A percentile compares a stretch with the other conserved stretches of the same genome.
These are phyloP conservation scores for Russula foetens DNA, from an alignment of 768 basidiomycete species.

Conservation along the genomic window DNA sequence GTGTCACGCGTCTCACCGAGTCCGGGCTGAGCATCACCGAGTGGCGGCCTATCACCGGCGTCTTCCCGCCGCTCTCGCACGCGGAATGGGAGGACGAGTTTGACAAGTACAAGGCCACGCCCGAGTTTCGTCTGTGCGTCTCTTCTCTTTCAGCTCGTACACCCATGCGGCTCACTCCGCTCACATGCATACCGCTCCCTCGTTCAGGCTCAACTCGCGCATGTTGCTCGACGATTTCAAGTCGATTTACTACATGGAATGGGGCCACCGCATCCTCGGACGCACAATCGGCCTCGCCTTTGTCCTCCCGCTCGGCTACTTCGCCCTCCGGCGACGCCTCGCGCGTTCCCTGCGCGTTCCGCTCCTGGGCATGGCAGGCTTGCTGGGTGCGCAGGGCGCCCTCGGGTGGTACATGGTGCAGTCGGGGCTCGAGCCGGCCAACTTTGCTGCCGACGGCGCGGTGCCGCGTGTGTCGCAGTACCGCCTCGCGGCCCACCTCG, in stretches of 20 bases:
- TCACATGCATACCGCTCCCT: not conserved
- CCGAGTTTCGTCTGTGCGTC: slow-evolving; percentile 90
- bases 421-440: slow-evolving; percentile 81
- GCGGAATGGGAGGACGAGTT: slow-evolving; percentile 85
- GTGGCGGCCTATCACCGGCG: slow-evolving; percentile 89
- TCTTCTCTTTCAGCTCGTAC: not conserved
- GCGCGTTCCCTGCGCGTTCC: slow-evolving; percentile 51
- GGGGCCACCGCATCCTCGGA: slow-evolving; percentile 90
- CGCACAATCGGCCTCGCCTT: slow-evolving; percentile 80
- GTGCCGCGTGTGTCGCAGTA: slow-evolving; percentile 97
- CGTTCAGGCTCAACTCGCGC: slow-evolving; percentile 71
- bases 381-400: slow-evolving; percentile 86
- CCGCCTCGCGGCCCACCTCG: slow-evolving; percentile 88
- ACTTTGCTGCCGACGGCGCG: slow-evolving; percentile 71
- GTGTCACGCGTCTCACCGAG: slow-evolving; percentile 93
- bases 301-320: slow-evolving; percentile 78
- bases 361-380: slow-evolving; percentile 61
- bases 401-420: slow-evolving; percentile 99
- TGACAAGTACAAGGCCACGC: slow-evolving; percentile 87
- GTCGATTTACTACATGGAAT: slow-evolving; percentile 97
- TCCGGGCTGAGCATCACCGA: slow-evolving; percentile 97
- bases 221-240: slow-evolving; percentile 91
- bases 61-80: slow-evolving; percentile 70
- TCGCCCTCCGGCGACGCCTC: slow-evolving; percentile 61
- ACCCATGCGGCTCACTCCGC: not conserved